Base-by-base conservation (phyloP, 306 rosid genomes). In the Vicia sativa region DNA sequence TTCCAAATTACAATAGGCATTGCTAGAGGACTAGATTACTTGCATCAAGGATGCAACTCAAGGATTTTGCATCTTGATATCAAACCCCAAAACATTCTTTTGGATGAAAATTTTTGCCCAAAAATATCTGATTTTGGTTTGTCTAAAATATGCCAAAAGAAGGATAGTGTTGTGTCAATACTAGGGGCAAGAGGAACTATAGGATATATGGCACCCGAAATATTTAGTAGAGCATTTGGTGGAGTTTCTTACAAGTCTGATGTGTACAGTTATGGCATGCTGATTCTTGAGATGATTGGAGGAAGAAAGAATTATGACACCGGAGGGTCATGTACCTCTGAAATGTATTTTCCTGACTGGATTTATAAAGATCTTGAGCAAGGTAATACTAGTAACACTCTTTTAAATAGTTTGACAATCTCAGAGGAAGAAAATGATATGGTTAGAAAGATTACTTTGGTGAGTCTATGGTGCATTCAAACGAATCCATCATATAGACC, bases 41-140 rank as follows among this genome's bases (percentile, higher is more conserved):
- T 83, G 23, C 85, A 60, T 38, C 66, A 60, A 37, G 66, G 66
- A 38, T 37, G 66, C 19, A 18, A 0, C 18, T 60, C 48, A 16
- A 37, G 48, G 2, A 60, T 60, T 34, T 60, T 60, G 10, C 48
- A 60, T 60, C 66, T 60, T 38, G 66, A 60, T 37, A 60, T 60
- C 14, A 60, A 60, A 60, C 48, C 66, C 1, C 66, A 60, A 60
- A 37, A 60, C 6, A 60, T 60, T 60, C 48, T 60, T 60, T 60
- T 60, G 65, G 29, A 35, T 37, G 29, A 16, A 60, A 2, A 37
- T 2, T 60, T 60, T 37, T 16, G 65, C 9, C 65, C 65, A 16
- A 60, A 60, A 37, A 81, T 23, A 28, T 77, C 85, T 0, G 82
- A 81, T 44, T 77, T 81, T 50, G 82, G 79, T 7, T 41, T 77